These are phyloP conservation scores for Cercophora samala DNA, from an alignment of 495 filamentous ascomycete genomes.

Conservation along the genomic window DNA sequence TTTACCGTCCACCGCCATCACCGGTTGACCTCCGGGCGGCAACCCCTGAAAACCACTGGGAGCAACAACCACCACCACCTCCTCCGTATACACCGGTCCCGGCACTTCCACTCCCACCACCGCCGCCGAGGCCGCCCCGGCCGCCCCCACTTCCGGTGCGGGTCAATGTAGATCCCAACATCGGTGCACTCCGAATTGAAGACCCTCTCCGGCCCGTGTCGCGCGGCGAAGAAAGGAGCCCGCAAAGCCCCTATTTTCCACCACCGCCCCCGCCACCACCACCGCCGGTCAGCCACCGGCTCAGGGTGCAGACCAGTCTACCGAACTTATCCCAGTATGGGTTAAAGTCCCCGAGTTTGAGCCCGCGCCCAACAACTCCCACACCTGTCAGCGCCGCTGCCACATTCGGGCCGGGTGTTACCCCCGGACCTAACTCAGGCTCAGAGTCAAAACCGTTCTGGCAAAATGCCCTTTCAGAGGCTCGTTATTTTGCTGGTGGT, in stretches of 20 bases:
- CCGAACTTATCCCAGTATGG: slow-evolving; percentile 14
- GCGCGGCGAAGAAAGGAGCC: not conserved
- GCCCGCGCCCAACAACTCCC: slow-evolving; percentile 1
- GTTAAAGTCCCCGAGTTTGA: not conserved
- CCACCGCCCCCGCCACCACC: not conserved
- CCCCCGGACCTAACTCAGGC: not conserved
- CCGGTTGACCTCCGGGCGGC: not conserved
- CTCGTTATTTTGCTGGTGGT: slow-evolving; percentile 60
- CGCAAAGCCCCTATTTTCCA: not conserved
- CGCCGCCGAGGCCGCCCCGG: slow-evolving; percentile 4
- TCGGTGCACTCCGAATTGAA: slow-evolving; percentile 4
- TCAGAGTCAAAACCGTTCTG: slow-evolving; percentile 25
- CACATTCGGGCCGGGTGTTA: slow-evolving; percentile 18
- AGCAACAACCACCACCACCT: not conserved
- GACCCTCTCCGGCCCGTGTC: not conserved
- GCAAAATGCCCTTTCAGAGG: slow-evolving; percentile 52
- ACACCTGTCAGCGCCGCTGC: slow-evolving; percentile 8
- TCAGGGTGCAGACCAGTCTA: slow-evolving; percentile 1
- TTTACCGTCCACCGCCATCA: not conserved
- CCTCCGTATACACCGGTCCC: not conserved
- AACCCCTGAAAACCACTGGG: slow-evolving; percentile 2
- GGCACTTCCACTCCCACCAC: not conserved
- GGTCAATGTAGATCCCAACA: not conserved
- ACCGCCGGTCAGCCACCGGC: not conserved
- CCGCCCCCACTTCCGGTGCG: slow-evolving; percentile 8